A percentile compares a stretch with the other conserved stretches of the same genome.
These are phyloP conservation scores for Lagenidium sp. DNA, from an alignment of 352 stramenopile species.

Conservation along the genomic window DNA sequence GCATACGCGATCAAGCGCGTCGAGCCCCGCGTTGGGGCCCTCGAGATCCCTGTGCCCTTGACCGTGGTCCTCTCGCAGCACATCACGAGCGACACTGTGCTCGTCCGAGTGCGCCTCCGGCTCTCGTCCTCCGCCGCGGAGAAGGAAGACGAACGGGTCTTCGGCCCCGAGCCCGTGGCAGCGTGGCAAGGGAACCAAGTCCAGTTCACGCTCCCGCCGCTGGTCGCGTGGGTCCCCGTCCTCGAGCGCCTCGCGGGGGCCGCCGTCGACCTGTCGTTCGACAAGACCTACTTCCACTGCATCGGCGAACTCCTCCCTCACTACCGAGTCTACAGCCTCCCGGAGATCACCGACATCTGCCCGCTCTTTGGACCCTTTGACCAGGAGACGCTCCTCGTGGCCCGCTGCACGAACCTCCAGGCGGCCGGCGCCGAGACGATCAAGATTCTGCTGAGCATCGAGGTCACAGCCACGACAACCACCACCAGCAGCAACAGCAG, in stretches of 20 bases:
- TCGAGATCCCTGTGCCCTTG: constrained; percentile 47
- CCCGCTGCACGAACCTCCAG: constrained; percentile 27
- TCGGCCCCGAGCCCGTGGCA: constrained; percentile 28
- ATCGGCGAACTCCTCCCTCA: constrained; percentile 35
- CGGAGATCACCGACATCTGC: constrained; percentile 27
- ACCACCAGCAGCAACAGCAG: not conserved
- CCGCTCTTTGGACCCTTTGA: constrained; percentile 39
- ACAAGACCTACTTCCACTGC: constrained; percentile 31
- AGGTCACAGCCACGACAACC: constrained; percentile 1
- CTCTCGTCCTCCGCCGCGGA: constrained; percentile 5
- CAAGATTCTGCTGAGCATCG: constrained; percentile 19
- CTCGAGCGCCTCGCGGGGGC: constrained; percentile 20
- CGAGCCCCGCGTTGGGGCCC: constrained; percentile 37
- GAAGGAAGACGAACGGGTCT: constrained; percentile 2
- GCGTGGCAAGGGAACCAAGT: constrained; percentile 29
- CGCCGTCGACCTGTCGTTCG: constrained; percentile 47
- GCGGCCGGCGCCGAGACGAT: constrained; percentile 26
- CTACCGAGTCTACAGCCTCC: constrained; percentile 54
- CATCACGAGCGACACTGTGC: constrained; percentile 35
- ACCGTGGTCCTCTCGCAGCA: constrained; percentile 25
- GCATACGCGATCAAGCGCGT: constrained; percentile 32
- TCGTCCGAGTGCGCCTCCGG: constrained; percentile 34
- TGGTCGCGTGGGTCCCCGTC: constrained; percentile 20
- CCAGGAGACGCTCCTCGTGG: constrained; percentile 35
- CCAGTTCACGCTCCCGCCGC: constrained; percentile 31